Percentiles rank a stretch among this genome's conserved stretches.
phyloP scores from a whole-genome alignment of 106 monocot species.

The Narthecium ossifragum region DNA sequence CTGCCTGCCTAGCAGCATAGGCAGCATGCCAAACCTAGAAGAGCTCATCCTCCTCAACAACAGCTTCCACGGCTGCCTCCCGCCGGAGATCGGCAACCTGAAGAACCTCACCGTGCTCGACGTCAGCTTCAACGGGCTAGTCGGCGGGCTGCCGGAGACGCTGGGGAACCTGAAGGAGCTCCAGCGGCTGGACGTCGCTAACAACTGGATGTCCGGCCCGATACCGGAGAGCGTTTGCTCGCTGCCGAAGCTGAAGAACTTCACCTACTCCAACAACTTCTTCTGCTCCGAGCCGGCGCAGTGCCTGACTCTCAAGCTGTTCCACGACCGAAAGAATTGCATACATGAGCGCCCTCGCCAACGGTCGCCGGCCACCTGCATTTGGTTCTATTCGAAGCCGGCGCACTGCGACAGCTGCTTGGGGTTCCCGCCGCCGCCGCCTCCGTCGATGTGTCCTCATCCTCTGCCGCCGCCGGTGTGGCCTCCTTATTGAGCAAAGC shows the following conservation, averaged over 20 bases:
- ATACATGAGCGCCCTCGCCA: constrained; percentile 41
- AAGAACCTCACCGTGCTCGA: constrained; percentile 56
- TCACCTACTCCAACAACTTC: constrained; percentile 65
- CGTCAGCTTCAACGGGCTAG: constrained; percentile 52
- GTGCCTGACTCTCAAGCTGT: constrained; percentile 26
- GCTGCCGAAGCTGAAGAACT: constrained; percentile 56
- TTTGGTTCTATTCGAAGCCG: constrained; percentile 27
- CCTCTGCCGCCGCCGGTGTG: constrained; percentile 7
- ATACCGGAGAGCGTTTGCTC: constrained; percentile 53
- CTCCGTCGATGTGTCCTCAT: constrained; percentile 7
- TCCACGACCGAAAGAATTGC: constrained; percentile 49
- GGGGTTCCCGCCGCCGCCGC: constrained; percentile 24
- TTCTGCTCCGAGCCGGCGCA: constrained; percentile 53
- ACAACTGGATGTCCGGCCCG: constrained; percentile 49
- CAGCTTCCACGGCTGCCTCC: constrained; percentile 42
- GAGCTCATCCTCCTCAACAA: constrained; percentile 41
- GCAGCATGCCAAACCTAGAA: constrained; percentile 30
- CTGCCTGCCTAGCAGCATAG: constrained; percentile 38
- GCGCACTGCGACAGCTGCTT: constrained; percentile 32
- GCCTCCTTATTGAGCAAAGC: too few species aligned
- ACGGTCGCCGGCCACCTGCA: constrained; percentile 37
- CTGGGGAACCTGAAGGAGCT: constrained; percentile 46
- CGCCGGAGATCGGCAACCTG: constrained; percentile 56
- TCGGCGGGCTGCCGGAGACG: constrained; percentile 50
- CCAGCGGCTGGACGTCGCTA: constrained; percentile 67